A percentile compares a stretch with the other conserved stretches of the same genome.
These are phyloP conservation scores for Zymoseptoria ardabiliae DNA, from an alignment of 2,329 filamentous ascomycete genomes.

Conservation along the genomic window DNA sequence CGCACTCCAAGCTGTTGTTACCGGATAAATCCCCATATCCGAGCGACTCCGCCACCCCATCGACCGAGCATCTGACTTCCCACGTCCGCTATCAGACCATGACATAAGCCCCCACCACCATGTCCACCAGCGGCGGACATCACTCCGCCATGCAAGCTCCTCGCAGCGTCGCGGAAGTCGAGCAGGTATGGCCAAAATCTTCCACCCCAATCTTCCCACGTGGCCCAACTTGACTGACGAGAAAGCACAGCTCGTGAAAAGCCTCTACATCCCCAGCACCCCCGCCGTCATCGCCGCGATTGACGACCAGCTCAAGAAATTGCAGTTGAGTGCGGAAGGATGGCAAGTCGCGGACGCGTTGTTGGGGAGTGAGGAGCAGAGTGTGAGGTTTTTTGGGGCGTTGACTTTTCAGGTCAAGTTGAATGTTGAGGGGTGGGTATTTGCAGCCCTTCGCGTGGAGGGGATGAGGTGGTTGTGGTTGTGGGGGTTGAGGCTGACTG, in stretches of 20 bases:
- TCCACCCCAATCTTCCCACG: too few relatives aligned
- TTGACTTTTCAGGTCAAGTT: constrained; percentile 91
- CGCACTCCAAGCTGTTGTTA: too few relatives aligned
- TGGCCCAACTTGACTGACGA: not conserved
- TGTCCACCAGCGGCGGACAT: not conserved
- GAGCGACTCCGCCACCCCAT: not conserved
- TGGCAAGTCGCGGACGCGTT: constrained; percentile 81
- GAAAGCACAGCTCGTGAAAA: constrained; percentile 37
- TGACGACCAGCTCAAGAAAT: constrained; percentile 67
- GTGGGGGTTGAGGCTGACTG: constrained; percentile 20
- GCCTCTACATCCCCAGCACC: constrained; percentile 42
- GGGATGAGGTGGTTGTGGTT: constrained; percentile 25
- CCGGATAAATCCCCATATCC: too few relatives aligned
- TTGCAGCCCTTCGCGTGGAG: too few relatives aligned
- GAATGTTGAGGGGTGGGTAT: constrained; percentile 47
- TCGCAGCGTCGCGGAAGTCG: not conserved
- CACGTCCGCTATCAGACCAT: not conserved
- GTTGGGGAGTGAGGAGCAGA: constrained; percentile 59
- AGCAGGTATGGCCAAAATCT: not conserved
- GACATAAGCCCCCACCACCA: not conserved
- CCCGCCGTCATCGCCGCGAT: constrained; percentile 44
- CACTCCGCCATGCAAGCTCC: not conserved
- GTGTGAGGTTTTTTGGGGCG: constrained; percentile 85
- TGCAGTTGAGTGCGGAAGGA: constrained; percentile 73
- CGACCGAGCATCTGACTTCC: not conserved